Conservation (phyloP, 2,329 filamentous ascomycete species). For the Colletotrichum tanaceti region DNA sequence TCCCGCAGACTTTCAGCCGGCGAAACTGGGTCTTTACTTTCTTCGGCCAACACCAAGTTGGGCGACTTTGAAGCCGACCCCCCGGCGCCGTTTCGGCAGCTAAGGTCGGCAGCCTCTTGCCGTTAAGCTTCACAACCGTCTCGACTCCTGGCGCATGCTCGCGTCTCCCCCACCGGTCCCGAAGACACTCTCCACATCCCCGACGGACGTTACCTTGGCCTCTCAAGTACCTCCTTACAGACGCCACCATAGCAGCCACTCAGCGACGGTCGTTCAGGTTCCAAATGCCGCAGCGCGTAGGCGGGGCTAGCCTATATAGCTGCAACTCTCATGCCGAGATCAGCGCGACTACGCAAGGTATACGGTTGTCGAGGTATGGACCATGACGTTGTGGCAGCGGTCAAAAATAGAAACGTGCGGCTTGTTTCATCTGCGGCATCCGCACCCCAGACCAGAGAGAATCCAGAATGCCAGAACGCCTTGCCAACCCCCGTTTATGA, state of each 20-base stretch:
- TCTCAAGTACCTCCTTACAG: background rate
- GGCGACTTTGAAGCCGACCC: background rate
- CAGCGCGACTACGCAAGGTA: slow-evolving; percentile 15
- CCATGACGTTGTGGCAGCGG: slow-evolving; percentile 30
- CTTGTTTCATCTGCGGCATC: slow-evolving; percentile 35
- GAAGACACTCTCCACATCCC: slow-evolving; percentile 32
- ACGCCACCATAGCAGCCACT: slow-evolving; percentile 5
- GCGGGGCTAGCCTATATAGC: slow-evolving; percentile 26
- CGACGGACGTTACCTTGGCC: slow-evolving; percentile 7
- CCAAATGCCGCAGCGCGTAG: background rate
- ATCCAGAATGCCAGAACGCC: slow-evolving; percentile 5
- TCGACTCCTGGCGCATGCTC: slow-evolving; percentile 16
- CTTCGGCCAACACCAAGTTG: background rate
- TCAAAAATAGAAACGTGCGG: slow-evolving; percentile 39
- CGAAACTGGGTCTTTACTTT: background rate
- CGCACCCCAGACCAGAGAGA: background rate
- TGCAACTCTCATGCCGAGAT: slow-evolving; percentile 22
- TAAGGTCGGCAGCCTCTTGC: slow-evolving; percentile 19
- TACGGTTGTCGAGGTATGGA: background rate
- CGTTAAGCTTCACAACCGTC: slow-evolving; percentile 8
- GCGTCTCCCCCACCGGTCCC: slow-evolving; percentile 29
- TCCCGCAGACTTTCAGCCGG: slow-evolving; percentile 4
- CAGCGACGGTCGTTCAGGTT: background rate
- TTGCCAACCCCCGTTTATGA: slow-evolving; percentile 8
- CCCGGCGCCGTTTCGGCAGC: slow-evolving; percentile 35